Base-by-base conservation (phyloP, 352 stramenopile species). In the Globisporangium irregulare region DNA sequence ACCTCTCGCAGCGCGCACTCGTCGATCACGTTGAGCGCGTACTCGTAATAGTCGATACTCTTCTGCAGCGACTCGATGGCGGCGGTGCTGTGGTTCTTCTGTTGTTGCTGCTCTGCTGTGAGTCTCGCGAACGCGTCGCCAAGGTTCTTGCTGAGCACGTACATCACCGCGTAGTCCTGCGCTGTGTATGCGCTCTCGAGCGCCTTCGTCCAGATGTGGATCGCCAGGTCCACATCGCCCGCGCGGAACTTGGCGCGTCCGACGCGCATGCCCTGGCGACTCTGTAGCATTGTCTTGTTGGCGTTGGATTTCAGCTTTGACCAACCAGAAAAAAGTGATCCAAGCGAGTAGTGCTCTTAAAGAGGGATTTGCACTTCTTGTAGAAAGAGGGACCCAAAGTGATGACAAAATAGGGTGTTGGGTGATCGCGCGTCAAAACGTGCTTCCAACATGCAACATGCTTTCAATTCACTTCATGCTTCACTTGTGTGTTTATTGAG, bases 101-200 rank as follows among this genome's bases (percentile, higher is more conserved):
- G 55, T 58, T 62, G 48, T 3, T 68, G 59, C 54, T 72, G 51
- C 7, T 48, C 50, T 9, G n/a, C 29, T 56, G 60, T 41, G 29
- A 78, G 24, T 12, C 32, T 43, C 18, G 46, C 43, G 24, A 67
- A 82, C 43, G 71, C 77, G 66, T 92, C 82, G 12, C 81, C 84
- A 12, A 94, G 68, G 64, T 92, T 91, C 66, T 80, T 81, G 53
- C 77, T 84, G 64, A 94, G 67, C 29, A 90, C 86, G 64, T 91
- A 94, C 67, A 87, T 76, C 1, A 66, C 77, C 2, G 84, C 81
- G 36, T 80, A 79, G 69, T 89, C 72, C 32, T 89, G 73, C 1
- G 58, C 48, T 34, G 66, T 59, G 62, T 91, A 94, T 10, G 86
- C 80, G 1, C 59, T 53, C 48, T 70, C 69, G 41, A 93, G 68